Percentiles rank a stretch among this genome's conserved stretches.
Conservation (phyloP, 228 moss, liverwort and hornwort species). For the Sphagnum magellanicum region DNA sequence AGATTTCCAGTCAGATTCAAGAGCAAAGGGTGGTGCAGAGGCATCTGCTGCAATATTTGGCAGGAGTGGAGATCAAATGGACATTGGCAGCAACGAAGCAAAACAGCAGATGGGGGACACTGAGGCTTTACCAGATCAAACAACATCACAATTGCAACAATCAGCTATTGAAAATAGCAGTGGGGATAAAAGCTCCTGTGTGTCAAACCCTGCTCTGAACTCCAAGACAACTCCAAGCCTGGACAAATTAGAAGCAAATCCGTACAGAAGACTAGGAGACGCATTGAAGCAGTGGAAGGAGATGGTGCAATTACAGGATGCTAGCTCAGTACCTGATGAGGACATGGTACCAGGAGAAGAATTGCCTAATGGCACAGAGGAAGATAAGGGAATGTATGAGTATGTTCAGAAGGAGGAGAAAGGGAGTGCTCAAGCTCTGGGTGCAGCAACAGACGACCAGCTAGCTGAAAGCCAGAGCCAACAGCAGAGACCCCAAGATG, state of each 20-base stretch:
- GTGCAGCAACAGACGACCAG: slow-evolving; percentile 82
- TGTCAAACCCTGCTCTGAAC: slow-evolving; percentile 23
- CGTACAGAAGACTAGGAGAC: slow-evolving; percentile 81
- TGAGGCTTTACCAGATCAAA: slow-evolving; percentile 37
- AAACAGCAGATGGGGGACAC: slow-evolving; percentile 47
- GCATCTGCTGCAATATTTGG: slow-evolving; percentile 60
- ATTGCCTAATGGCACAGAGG: slow-evolving; percentile 29
- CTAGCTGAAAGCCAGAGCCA: slow-evolving; percentile 33
- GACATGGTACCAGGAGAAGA: slow-evolving; percentile 16
- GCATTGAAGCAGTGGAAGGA: slow-evolving; percentile 95
- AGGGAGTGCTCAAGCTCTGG: slow-evolving; percentile 66
- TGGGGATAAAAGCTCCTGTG: slow-evolving; percentile 50
- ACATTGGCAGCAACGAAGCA: slow-evolving; percentile 33
- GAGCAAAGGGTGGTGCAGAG: slow-evolving; percentile 53
- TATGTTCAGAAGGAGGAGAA: slow-evolving; percentile 56
- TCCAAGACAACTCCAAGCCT: slow-evolving; percentile 22
- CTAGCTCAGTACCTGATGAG: slow-evolving; percentile 28
- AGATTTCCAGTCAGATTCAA: slow-evolving; percentile 44
- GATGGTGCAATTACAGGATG: slow-evolving; percentile 66
- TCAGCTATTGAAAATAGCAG: slow-evolving; percentile 44
- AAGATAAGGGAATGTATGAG: slow-evolving; percentile 54
- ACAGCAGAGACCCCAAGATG: neutral
- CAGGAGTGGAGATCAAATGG: slow-evolving; percentile 42
- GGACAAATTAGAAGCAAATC: slow-evolving; percentile 61
- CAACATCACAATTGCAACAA: slow-evolving; percentile 30